Evolutionary conservation across 352 stramenopile species (phyloP).

Genomic region (Phytophthora syringae): DNA sequence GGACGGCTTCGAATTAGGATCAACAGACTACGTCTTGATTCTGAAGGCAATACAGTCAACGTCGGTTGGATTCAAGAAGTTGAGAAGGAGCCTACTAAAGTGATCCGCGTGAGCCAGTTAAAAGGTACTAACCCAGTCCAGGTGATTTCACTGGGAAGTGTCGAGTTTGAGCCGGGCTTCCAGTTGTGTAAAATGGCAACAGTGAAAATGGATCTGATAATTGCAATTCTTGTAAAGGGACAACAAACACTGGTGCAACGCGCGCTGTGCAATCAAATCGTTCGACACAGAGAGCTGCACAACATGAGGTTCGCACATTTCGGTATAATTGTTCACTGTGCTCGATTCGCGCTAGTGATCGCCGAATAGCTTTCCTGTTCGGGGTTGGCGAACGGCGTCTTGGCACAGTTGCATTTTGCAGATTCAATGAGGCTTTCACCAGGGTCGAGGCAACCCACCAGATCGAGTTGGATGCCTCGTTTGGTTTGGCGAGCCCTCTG

Average conservation of each 20-base stretch:
- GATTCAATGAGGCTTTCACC: slow-evolving; percentile 34
- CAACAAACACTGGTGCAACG: slow-evolving; percentile 13
- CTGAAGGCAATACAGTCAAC: slow-evolving; percentile 1
- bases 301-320: neutral
- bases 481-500: slow-evolving; percentile 13
- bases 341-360: slow-evolving; percentile 22
- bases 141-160: slow-evolving; percentile 5
- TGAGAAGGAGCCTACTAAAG: slow-evolving; percentile 22
- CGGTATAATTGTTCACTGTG: slow-evolving; percentile 19
- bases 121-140: neutral
- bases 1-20: slow-evolving; percentile 1
- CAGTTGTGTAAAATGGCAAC: slow-evolving; percentile 14
- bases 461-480: slow-evolving; percentile 18
- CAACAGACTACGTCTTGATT: neutral
- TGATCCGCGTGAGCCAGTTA: slow-evolving; percentile 14
- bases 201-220: slow-evolving; percentile 8
- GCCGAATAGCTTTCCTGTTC: slow-evolving; percentile 27
- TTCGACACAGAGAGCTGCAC: neutral
- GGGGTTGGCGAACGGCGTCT: neutral
- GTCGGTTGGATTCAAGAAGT: slow-evolving; percentile 20
- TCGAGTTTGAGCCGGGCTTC: slow-evolving; percentile 20
- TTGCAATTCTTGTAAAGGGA: slow-evolving; percentile 23
- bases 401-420: slow-evolving; percentile 21
- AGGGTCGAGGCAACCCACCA: slow-evolving; percentile 9
- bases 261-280: neutral